A percentile compares a stretch with the other conserved stretches of the same genome.
These are phyloP conservation scores for Batkoa obscura DNA, from an alignment of 371 early-diverging fungal genomes.

Conservation along the genomic window DNA sequence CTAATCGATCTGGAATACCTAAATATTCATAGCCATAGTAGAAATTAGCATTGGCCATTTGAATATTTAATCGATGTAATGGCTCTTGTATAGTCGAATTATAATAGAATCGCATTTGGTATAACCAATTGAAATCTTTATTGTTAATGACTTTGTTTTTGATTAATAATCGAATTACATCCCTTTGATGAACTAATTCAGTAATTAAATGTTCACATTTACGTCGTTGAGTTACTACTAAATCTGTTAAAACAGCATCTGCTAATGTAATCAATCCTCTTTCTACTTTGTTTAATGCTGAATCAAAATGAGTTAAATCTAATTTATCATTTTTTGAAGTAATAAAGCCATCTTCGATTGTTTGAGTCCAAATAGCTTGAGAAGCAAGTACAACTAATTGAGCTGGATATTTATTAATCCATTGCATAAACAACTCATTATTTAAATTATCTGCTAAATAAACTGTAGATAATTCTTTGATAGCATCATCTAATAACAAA, in stretches of 20 bases:
- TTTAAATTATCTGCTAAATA: conserved; percentile 42
- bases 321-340: conserved; percentile 6
- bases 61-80: conserved; percentile 50
- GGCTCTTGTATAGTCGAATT: conserved; percentile 37
- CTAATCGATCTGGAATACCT: conserved; percentile 88
- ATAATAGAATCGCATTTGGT: conserved; percentile 94
- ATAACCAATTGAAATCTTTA: conserved; percentile 86
- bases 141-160: conserved; percentile 27
- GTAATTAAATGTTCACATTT: conserved; percentile 96
- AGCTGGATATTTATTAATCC: conserved; percentile 82
- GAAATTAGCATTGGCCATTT: conserved; percentile 89
- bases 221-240: conserved; percentile 61
- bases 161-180: conserved; percentile 64
- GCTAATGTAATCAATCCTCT: conserved; percentile 70
- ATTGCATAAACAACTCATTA: conserved; percentile 38
- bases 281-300: conserved; percentile 40
- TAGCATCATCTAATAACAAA: conserved; percentile 45
- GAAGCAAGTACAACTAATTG: conserved; percentile 83
- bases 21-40: conserved; percentile 94
- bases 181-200: conserved; percentile 95
- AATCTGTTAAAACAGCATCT: conserved; percentile 75
- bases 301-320: conserved; percentile 24
- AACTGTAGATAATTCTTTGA: conserved; percentile 37
- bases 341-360: conserved; percentile 54
- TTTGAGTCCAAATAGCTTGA: conserved; percentile 80